Percentiles rank a stretch among this genome's conserved stretches.
Evolutionary conservation across 306 rosid genomes (phyloP).

Genomic region (Cicer cuneatum): DNA sequence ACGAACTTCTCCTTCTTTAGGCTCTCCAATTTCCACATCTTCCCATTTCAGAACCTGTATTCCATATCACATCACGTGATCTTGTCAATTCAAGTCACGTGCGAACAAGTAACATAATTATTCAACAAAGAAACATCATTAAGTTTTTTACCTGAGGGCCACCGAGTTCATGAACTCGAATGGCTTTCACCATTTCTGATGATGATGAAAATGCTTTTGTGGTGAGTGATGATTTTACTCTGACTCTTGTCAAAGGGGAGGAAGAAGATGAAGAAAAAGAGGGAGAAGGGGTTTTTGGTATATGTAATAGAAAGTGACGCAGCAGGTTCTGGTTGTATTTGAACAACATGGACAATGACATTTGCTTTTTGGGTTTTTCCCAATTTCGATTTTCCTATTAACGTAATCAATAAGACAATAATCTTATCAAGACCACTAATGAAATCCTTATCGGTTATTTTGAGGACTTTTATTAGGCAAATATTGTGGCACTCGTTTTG

Average conservation of each 20-base stretch:
- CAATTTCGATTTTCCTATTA: too few species aligned
- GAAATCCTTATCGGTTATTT: too few species aligned
- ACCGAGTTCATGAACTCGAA: constrained; percentile 73
- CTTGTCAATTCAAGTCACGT: neutral
- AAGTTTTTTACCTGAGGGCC: constrained; percentile 68
- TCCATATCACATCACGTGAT: neutral
- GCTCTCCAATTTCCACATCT: constrained; percentile 80
- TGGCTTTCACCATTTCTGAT: constrained; percentile 72
- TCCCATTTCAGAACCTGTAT: constrained; percentile 85
- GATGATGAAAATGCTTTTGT: constrained; percentile 31
- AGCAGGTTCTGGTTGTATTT: constrained; percentile 4
- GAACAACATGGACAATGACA: neutral
- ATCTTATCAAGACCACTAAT: too few species aligned
- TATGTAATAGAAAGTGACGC: neutral
- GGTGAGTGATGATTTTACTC: constrained; percentile 30
- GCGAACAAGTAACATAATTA: neutral
- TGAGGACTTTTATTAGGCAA: too few species aligned
- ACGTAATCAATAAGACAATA: too few species aligned
- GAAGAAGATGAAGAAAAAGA: constrained; percentile 19
- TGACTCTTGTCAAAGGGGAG: neutral
- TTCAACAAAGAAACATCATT: constrained; percentile 38
- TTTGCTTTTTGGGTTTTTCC: neutral
- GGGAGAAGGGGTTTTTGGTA: neutral
- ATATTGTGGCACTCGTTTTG: too few species aligned
- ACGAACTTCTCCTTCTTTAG: constrained; percentile 76